Conservation (phyloP, 2,329 filamentous ascomycete genomes). For the Dactylellina leptospora region DNA sequence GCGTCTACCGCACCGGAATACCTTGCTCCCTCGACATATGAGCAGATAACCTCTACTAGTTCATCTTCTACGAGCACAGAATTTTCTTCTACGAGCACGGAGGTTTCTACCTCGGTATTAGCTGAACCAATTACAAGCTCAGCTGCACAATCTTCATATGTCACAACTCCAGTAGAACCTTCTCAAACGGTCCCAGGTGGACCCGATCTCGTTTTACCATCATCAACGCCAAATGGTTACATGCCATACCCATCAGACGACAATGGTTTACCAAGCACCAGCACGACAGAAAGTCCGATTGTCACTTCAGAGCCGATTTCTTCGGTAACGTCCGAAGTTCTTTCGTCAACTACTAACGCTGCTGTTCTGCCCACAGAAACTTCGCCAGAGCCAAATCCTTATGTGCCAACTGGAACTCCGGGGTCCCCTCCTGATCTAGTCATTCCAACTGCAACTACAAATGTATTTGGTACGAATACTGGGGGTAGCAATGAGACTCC, state of each 20-base stretch:
- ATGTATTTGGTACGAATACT: constrained; percentile 19
- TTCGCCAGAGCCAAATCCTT: constrained; percentile 3
- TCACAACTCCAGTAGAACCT: neutral
- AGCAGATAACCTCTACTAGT: too few species aligned
- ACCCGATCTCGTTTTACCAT: constrained; percentile 38
- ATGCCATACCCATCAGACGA: constrained; percentile 20
- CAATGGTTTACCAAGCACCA: neutral
- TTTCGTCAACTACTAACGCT: constrained; percentile 16
- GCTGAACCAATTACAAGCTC: neutral
- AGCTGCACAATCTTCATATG: neutral
- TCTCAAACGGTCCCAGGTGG: constrained; percentile 15
- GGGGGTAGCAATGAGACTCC: neutral
- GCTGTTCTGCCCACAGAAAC: constrained; percentile 6
- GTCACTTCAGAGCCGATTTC: constrained; percentile 1
- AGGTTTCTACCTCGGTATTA: neutral
- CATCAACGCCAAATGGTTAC: constrained; percentile 20
- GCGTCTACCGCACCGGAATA: too few species aligned
- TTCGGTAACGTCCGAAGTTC: neutral
- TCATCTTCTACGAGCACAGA: neutral
- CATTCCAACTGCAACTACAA: constrained; percentile 26
- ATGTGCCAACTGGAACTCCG: constrained; percentile 18
- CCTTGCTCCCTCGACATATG: too few species aligned
- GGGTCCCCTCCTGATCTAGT: constrained; percentile 38
- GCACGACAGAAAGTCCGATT: constrained; percentile 4
- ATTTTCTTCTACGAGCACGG: neutral